A percentile compares a stretch with the other conserved stretches of the same genome.
Evolutionary conservation across 2,329 filamentous ascomycete species (phyloP).

Genomic region (Apiospora phragmitis): DNA sequence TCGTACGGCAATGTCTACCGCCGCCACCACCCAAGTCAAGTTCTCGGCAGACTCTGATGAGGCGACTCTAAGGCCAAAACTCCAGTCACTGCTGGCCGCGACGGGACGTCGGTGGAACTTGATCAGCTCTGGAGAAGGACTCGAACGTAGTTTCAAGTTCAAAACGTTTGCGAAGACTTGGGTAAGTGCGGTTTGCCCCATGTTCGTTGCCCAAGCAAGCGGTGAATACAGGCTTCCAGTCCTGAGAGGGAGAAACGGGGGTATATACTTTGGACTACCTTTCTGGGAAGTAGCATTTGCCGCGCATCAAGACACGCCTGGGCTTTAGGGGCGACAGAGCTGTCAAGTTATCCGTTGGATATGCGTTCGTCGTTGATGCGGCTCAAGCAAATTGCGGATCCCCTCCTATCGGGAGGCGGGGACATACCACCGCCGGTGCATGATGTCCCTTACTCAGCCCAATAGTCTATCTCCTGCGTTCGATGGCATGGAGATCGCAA

Average conservation of each 20-base stretch:
- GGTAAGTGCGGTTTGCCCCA: conserved; percentile 41
- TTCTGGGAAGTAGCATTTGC: too few relatives aligned
- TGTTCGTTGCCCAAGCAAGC: neutral
- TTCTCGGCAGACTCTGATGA: conserved; percentile 51
- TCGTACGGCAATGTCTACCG: conserved; percentile 1
- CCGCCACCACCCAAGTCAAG: conserved; percentile 19
- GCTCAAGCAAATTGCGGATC: neutral
- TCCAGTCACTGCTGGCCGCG: conserved; percentile 36
- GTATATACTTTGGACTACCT: neutral
- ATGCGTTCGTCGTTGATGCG: neutral
- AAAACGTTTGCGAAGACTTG: conserved; percentile 67
- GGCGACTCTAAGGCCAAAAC: conserved; percentile 32
- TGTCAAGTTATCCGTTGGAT: neutral
- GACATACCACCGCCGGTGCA: neutral
- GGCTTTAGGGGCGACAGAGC: neutral
- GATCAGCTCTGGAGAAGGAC: conserved; percentile 48
- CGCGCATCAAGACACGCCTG: neutral
- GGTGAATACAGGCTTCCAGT: neutral
- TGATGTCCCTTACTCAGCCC: neutral
- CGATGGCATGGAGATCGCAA: neutral
- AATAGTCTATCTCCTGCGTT: neutral
- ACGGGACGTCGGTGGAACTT: conserved; percentile 50
- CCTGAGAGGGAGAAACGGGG: neutral
- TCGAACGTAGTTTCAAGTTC: conserved; percentile 64
- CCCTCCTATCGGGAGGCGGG: neutral